Percentiles rank a stretch among this genome's conserved stretches.
phyloP scores from a whole-genome alignment of 2,329 filamentous ascomycete species.

The Fusarium setosum region DNA sequence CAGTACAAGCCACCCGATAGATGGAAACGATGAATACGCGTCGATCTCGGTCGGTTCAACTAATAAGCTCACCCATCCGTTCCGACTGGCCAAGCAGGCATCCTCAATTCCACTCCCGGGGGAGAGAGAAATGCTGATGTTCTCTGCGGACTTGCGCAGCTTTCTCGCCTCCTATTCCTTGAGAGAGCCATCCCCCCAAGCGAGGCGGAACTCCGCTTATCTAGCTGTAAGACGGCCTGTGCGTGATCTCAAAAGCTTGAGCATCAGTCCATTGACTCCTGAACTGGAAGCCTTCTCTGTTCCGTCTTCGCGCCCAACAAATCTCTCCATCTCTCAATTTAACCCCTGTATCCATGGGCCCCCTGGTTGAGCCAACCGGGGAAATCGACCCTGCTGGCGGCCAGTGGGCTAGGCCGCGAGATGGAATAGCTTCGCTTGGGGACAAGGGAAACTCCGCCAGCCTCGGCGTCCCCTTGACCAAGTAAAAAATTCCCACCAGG shows the following conservation, averaged over 20 bases:
- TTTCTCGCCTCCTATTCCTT: constrained; percentile 20
- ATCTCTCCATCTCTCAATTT: constrained; percentile 30
- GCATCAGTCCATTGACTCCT: constrained; percentile 18
- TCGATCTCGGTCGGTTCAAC: constrained; percentile 30
- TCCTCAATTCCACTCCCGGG: constrained; percentile 12
- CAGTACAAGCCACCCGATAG: neutral
- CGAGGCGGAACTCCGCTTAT: constrained; percentile 28
- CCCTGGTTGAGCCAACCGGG: constrained; percentile 29
- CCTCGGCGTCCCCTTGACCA: constrained; percentile 26
- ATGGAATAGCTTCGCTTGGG: constrained; percentile 33
- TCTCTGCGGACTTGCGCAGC: constrained; percentile 16
- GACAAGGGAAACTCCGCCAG: constrained; percentile 32
- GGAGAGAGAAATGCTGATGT: constrained; percentile 9
- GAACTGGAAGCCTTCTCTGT: constrained; percentile 15
- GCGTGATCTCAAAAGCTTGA: constrained; percentile 8
- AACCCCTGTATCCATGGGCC: constrained; percentile 29
- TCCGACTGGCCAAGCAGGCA: constrained; percentile 39
- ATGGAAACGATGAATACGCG: constrained; percentile 20
- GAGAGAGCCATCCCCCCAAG: constrained; percentile 6
- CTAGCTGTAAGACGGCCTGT: constrained; percentile 11
- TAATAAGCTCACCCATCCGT: constrained; percentile 26
- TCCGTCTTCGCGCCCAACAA: constrained; percentile 32
- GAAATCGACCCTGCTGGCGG: constrained; percentile 36
- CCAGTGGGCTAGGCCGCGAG: constrained; percentile 32
- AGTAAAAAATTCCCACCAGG: constrained; percentile 31